These are phyloP conservation scores for Tillandsia fasciculata DNA, from an alignment of 176 grass and related monocot species.

Conservation along the genomic window DNA sequence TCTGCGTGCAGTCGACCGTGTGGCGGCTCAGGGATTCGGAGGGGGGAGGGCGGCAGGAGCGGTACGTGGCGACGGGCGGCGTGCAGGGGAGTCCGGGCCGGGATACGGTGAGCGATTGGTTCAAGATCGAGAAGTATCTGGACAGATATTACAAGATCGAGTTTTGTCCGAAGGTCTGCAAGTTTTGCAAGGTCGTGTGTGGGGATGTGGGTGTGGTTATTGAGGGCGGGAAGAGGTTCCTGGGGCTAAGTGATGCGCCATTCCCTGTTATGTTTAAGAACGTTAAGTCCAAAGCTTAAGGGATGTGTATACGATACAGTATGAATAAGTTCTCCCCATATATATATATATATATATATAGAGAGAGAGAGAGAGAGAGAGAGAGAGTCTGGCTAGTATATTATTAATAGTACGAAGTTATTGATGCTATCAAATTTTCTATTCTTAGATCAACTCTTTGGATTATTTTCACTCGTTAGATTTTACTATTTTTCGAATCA, in stretches of 20 bases:
- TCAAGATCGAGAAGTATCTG: constrained; percentile 16
- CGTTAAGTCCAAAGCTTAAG: background rate
- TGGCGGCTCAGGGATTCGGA: constrained; percentile 9
- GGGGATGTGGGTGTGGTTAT: constrained; percentile 12
- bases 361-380: no score
- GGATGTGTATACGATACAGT: background rate
- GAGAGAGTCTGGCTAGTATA: no score
- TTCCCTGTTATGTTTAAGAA: constrained; percentile 11
- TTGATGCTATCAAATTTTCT: no score
- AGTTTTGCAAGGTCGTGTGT: constrained; percentile 6
- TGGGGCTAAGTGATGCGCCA: constrained; percentile 1
- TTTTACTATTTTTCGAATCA: no score
- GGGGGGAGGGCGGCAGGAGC: background rate
- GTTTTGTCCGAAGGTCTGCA: constrained; percentile 11
- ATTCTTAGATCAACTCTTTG: no score
- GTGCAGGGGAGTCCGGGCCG: background rate
- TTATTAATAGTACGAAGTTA: no score
- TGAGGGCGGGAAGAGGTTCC: background rate
- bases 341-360: no score
- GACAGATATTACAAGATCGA: constrained; percentile 14
- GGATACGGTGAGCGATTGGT: constrained; percentile 12
- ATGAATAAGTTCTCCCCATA: background rate
- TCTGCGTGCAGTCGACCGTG: constrained; percentile 17
- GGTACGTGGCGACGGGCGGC: background rate
- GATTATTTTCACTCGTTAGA: no score